A percentile compares a stretch with the other conserved stretches of the same genome.
Evolutionary conservation across 1,139 yeast species (phyloP).

Genomic region (Sugiyamaella paludigena): DNA sequence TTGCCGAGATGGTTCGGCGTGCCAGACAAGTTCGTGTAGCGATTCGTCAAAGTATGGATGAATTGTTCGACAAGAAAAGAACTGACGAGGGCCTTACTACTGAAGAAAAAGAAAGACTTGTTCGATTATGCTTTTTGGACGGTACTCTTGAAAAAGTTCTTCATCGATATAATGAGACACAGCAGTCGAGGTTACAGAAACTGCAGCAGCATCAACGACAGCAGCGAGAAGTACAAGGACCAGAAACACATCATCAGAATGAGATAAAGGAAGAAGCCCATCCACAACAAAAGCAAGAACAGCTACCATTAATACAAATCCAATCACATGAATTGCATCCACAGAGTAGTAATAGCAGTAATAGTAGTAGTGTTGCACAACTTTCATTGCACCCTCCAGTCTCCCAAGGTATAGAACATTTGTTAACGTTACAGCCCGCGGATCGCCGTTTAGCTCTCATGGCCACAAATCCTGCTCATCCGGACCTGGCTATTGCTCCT

Average conservation of each 20-base stretch:
- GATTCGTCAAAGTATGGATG: constrained; percentile 31
- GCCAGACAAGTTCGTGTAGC: constrained; percentile 30
- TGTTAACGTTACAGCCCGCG: constrained; percentile 8
- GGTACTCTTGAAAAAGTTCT: constrained; percentile 35
- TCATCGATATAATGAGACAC: constrained; percentile 24
- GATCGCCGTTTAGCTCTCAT: constrained; percentile 12
- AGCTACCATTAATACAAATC: not conserved
- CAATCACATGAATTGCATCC: not conserved
- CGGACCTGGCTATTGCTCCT: constrained; percentile 28
- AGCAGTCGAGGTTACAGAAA: constrained; percentile 4
- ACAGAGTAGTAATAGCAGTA: not conserved
- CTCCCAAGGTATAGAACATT: not conserved
- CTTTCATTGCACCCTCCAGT: not conserved
- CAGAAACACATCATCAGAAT: too few relatives aligned
- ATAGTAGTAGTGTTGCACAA: not conserved
- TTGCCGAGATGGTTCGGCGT: constrained; percentile 30
- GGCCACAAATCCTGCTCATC: constrained; percentile 15
- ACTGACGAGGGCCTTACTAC: constrained; percentile 22
- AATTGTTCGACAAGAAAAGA: constrained; percentile 28
- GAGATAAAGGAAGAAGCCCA: too few relatives aligned
- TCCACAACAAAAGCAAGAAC: too few relatives aligned
- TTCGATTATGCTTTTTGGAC: constrained; percentile 37
- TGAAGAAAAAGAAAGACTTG: constrained; percentile 30
- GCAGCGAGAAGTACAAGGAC: not conserved
- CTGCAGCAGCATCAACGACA: constrained; percentile 1